Evolutionary conservation across 2,329 filamentous ascomycete species (phyloP).

Genomic region (Paracamarosporium sp.): DNA sequence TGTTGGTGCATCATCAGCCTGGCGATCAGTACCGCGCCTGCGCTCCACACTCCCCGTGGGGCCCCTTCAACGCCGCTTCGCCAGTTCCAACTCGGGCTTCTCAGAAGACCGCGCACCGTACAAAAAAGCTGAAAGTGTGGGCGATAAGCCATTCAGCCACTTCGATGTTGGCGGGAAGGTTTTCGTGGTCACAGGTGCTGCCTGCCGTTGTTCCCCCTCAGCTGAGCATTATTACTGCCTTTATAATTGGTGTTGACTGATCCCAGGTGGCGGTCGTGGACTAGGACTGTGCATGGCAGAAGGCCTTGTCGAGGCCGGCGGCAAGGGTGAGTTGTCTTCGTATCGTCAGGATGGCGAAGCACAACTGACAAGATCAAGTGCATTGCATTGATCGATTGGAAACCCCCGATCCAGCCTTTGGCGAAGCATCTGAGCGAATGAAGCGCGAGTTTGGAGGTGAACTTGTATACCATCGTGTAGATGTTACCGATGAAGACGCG

Average conservation of each 20-base stretch:
- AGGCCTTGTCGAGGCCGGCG: constrained; percentile 75
- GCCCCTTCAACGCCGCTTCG: constrained; percentile 1
- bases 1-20: background rate
- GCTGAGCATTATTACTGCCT: constrained; percentile 35
- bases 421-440: constrained; percentile 66
- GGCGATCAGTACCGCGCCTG: constrained; percentile 1
- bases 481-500: constrained; percentile 73
- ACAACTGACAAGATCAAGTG: constrained; percentile 48
- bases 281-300: constrained; percentile 75
- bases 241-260: constrained; percentile 15
- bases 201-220: constrained; percentile 65
- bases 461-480: constrained; percentile 76
- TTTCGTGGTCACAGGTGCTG: constrained; percentile 63
- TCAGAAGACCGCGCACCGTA: constrained; percentile 21
- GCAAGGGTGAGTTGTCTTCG: constrained; percentile 57
- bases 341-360: background rate
- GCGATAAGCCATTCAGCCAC: constrained; percentile 25
- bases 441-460: constrained; percentile 66
- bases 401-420: constrained; percentile 66
- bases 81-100: background rate
- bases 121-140: constrained; percentile 23
- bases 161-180: constrained; percentile 42
- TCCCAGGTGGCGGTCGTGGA: constrained; percentile 71
- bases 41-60: background rate
- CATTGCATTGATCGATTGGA: constrained; percentile 69